Percentiles rank a stretch among this genome's conserved stretches.
phyloP scores from a whole-genome alignment of 768 basidiomycete species.

The Psilocybe tampanensis region DNA sequence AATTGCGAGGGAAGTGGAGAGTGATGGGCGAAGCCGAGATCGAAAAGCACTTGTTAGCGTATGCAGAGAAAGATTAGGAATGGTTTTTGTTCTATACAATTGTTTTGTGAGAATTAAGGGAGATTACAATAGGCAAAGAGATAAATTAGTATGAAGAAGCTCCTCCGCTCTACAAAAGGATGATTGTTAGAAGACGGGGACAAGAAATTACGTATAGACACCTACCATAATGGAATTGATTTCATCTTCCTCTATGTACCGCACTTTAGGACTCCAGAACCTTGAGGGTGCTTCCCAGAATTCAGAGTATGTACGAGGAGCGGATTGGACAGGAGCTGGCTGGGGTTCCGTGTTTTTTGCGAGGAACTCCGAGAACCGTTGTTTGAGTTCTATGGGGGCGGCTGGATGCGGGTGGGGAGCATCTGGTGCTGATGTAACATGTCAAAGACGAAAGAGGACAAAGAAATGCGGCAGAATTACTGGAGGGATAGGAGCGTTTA shows the following conservation, averaged over 20 bases:
- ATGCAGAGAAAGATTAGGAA: constrained; percentile 76
- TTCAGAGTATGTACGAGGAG: constrained; percentile 31
- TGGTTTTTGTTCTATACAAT: constrained; percentile 9
- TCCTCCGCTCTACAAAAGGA: constrained; percentile 59
- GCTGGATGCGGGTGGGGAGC: constrained; percentile 62
- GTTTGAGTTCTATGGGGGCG: constrained; percentile 63
- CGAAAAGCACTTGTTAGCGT: constrained; percentile 79
- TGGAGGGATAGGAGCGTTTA: constrained; percentile 51
- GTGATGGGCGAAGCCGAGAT: constrained; percentile 79
- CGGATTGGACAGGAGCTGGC: constrained; percentile 14
- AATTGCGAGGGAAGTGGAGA: constrained; percentile 77
- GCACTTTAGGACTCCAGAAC: constrained; percentile 54
- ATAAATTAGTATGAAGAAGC: constrained; percentile 62
- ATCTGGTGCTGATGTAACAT: constrained; percentile 29
- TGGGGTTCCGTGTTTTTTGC: constrained; percentile 34
- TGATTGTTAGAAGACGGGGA: neutral
- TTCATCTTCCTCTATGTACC: constrained; percentile 55
- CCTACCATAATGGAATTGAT: constrained; percentile 70
- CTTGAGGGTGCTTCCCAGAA: constrained; percentile 73
- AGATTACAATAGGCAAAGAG: constrained; percentile 7
- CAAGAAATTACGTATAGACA: constrained; percentile 6
- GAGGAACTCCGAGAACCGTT: constrained; percentile 47
- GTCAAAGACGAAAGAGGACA: neutral
- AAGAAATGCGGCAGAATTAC: constrained; percentile 29
- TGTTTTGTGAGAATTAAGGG: constrained; percentile 10